Evolutionary conservation across 2,329 filamentous ascomycete genomes (phyloP), one percentile per base, ranked within the genome.

Genomic region (Grosmannia serpens): DNA sequence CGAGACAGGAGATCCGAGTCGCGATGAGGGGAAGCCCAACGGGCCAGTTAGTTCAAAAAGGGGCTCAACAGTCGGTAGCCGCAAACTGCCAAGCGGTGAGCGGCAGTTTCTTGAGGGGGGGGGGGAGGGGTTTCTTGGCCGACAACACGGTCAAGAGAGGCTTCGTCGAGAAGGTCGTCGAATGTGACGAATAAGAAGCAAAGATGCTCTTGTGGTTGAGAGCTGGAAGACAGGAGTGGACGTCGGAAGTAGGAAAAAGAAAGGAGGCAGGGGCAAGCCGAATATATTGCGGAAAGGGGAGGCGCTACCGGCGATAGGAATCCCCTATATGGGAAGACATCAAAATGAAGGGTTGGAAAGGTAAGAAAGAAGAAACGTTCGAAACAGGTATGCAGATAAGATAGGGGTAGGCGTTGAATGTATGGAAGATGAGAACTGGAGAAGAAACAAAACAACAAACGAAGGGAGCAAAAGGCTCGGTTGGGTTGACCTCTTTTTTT

Each of bases 211-310:
- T 33, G 22, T 54, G 22, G 33, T 31, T 46, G n/a, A 20, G 17
- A 55, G 53, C 22, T 35, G 53, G 31, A 33, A 50, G 33, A 17
- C 46, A 17, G 24, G 41, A 33, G 13, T n/a, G 26, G 27, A 35
- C 24, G 22, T 54, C 15, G 20, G 38, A 50, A 44, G 24, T 31
- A 54, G 59, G 53, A 38, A 58, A 59, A 57, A 61, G 58, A n/a
- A 57, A 63, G 58, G 65, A 65, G 64, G 60, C 61, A 61, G 63
- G 60, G 59, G 27, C 49, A 58, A 57, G 59, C 57, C 54, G 52
- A 58, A 27, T 50, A 61, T 47, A 54, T 55, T 54, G 59, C 58
- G 50, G 51, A 58, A 58, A 60, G 60, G 58, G 54, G 57, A 59
- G 60, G 59, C 60, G 62, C 62, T 65, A 62, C 59, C 59, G 57